Evolutionary conservation across 306 rosid species (phyloP).

Genomic region (Quercus agrifolia): DNA sequence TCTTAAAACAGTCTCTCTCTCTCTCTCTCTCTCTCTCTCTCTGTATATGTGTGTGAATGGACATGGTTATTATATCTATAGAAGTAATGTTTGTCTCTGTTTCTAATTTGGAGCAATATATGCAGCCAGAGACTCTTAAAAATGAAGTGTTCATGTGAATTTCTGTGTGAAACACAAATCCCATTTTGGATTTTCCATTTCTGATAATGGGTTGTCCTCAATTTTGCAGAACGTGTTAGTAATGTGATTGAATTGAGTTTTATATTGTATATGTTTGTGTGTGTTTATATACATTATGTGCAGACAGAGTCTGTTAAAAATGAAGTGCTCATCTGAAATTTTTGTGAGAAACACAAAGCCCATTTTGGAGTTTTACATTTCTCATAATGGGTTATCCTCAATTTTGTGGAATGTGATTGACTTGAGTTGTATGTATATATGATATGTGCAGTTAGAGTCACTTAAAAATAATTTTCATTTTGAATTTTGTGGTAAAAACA

Average conservation of each 20-base stretch:
- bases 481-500: neutral
- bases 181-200: neutral
- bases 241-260: neutral
- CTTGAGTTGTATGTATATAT: too few relatives aligned
- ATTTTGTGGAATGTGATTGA: too few relatives aligned
- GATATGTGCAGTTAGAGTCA: neutral
- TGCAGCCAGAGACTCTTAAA: neutral
- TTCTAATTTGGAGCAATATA: neutral
- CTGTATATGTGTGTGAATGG: too few relatives aligned
- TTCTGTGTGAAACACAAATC: neutral
- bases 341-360: too few relatives aligned
- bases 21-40: neutral
- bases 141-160: neutral
- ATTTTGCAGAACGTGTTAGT: neutral
- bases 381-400: too few relatives aligned
- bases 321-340: too few relatives aligned
- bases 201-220: neutral
- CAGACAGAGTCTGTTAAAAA: too few relatives aligned
- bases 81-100: neutral
- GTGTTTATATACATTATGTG: too few relatives aligned
- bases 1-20: neutral
- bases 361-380: too few relatives aligned
- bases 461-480: neutral
- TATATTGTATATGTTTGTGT: neutral
- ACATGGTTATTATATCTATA: neutral